These are phyloP conservation scores for Neurospora sp. DNA, from an alignment of 495 filamentous ascomycete species.

Conservation along the genomic window DNA sequence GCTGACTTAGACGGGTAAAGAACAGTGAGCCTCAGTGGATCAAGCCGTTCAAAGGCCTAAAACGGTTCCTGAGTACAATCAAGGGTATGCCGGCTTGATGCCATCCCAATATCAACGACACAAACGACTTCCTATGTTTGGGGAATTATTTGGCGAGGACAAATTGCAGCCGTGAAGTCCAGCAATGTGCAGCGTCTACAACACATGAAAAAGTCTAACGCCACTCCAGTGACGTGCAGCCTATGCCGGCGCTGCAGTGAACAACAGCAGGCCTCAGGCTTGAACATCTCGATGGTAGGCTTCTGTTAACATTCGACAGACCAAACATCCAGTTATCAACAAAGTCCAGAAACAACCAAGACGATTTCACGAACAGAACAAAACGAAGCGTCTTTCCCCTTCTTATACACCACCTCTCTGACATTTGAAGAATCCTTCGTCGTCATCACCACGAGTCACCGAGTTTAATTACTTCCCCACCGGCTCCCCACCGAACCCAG, in stretches of 20 bases:
- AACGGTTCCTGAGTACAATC: background rate
- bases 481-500: background rate
- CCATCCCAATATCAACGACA: background rate
- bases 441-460: background rate
- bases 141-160: background rate
- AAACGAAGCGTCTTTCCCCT: background rate
- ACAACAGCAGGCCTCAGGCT: background rate
- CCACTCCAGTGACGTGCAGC: background rate
- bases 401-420: background rate
- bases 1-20: background rate
- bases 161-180: background rate
- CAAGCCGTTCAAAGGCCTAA: background rate
- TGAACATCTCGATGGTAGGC: background rate
- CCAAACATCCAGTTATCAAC: too few species aligned
- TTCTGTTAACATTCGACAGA: too few species aligned
- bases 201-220: background rate
- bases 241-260: background rate
- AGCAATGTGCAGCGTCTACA: background rate
- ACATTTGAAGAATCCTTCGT: background rate
- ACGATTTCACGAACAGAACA: background rate
- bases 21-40: background rate
- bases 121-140: background rate
- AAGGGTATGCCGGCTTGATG: background rate
- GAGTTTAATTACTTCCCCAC: background rate
- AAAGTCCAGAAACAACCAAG: background rate